Evolutionary conservation across 2,329 filamentous ascomycete genomes (phyloP).

Genomic region (Camillea tinctor): DNA sequence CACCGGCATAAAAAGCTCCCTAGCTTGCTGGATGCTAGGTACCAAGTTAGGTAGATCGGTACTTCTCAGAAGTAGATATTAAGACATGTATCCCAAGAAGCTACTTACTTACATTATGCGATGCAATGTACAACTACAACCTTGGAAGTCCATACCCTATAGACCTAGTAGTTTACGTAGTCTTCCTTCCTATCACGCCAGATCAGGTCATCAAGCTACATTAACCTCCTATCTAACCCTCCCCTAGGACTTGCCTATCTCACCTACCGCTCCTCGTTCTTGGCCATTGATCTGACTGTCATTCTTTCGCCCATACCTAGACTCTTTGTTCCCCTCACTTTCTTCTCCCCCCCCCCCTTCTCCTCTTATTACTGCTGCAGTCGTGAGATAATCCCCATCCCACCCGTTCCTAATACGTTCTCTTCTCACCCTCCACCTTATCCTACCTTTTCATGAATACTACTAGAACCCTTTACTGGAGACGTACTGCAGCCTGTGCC

Average conservation of each 20-base stretch:
- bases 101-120: not conserved
- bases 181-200: too few species aligned
- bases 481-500: slow-evolving; percentile 10
- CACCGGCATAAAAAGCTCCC: too few species aligned
- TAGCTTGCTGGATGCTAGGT: too few species aligned
- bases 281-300: not conserved
- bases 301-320: not conserved
- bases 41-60: too few species aligned
- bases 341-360: too few species aligned
- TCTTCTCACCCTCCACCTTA: too few species aligned
- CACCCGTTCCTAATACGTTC: too few species aligned
- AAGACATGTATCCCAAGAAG: not conserved
- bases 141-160: too few species aligned
- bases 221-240: not conserved
- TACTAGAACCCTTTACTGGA: slow-evolving; percentile 14
- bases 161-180: too few species aligned
- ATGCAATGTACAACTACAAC: not conserved
- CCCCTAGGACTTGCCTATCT: not conserved
- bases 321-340: slow-evolving; percentile 1
- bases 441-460: slow-evolving; percentile 24
- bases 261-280: not conserved
- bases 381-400: not conserved
- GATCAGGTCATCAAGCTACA: not conserved
- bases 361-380: too few species aligned
- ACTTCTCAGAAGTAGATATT: not conserved